A percentile compares a stretch with the other conserved stretches of the same genome.
Conservation (phyloP, 148 eudicot genomes). For the Cornus suecica region DNA sequence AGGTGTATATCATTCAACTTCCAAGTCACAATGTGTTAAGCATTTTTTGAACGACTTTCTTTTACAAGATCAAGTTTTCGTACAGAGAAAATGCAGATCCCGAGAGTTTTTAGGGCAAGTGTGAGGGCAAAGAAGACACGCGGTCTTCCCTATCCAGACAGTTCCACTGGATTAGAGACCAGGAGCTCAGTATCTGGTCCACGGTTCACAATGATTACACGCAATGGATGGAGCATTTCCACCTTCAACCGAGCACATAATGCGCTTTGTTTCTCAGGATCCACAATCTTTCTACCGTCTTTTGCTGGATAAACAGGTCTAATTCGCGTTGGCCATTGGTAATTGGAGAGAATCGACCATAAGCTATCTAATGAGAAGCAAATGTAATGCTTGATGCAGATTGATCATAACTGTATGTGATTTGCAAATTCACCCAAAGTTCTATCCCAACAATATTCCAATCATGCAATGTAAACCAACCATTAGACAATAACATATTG, state of each 20-base stretch:
- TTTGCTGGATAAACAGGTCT: slow-evolving; percentile 65
- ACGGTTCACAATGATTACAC: slow-evolving; percentile 68
- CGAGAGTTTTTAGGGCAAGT: slow-evolving; percentile 65
- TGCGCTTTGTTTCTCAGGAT: slow-evolving; percentile 47
- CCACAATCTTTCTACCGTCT: slow-evolving; percentile 75
- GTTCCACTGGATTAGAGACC: slow-evolving; percentile 85
- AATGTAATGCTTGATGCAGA: neutral
- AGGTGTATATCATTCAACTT: neutral
- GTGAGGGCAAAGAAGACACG: slow-evolving; percentile 76
- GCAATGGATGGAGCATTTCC: slow-evolving; percentile 83
- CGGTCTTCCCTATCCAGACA: slow-evolving; percentile 74
- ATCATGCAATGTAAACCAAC: neutral
- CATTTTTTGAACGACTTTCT: neutral
- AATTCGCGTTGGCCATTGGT: slow-evolving; percentile 60
- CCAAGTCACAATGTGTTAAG: neutral
- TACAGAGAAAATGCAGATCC: slow-evolving; percentile 82
- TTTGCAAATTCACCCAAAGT: neutral
- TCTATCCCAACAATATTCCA: neutral
- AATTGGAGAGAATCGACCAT: slow-evolving; percentile 62
- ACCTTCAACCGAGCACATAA: slow-evolving; percentile 59
- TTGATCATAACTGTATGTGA: neutral
- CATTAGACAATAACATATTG: neutral
- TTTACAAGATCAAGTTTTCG: slow-evolving; percentile 21
- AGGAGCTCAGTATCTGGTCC: slow-evolving; percentile 88
- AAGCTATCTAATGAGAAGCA: slow-evolving; percentile 46